Evolutionary conservation across 257 asterid genomes (phyloP).

Genomic region (Scutellaria baicalensis): DNA sequence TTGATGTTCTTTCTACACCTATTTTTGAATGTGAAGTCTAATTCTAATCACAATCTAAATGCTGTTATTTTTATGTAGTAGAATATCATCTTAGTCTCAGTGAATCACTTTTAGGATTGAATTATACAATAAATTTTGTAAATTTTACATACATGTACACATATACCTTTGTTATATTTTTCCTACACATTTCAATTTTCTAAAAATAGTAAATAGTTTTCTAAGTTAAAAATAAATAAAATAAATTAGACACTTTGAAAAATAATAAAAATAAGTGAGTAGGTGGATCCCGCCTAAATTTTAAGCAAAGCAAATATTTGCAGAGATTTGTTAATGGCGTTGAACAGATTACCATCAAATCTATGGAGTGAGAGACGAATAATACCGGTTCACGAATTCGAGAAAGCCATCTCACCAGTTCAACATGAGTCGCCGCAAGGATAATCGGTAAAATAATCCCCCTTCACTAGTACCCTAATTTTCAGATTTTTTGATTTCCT

Average conservation of each 20-base stretch:
- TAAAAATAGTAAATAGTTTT: too few relatives aligned
- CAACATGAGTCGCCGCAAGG: not conserved
- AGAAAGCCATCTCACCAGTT: not conserved
- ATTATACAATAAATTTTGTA: too few relatives aligned
- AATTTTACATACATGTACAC: too few relatives aligned
- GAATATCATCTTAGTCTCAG: too few relatives aligned
- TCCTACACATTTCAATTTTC: too few relatives aligned
- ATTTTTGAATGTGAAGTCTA: too few relatives aligned
- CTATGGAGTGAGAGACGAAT: not conserved
- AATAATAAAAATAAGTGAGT: not conserved
- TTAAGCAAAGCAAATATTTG: not conserved
- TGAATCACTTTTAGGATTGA: too few relatives aligned
- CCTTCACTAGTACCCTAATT: not conserved
- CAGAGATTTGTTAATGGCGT: constrained; percentile 22
- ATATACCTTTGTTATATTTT: too few relatives aligned
- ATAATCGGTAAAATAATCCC: constrained; percentile 12
- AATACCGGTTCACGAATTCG: not conserved
- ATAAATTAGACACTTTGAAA: not conserved
- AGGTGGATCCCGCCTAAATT: constrained; percentile 17
- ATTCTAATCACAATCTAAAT: too few relatives aligned
- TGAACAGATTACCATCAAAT: not conserved
- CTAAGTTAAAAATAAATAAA: not conserved
- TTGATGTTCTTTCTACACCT: too few relatives aligned
- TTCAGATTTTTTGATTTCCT: not conserved
- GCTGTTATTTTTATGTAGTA: too few relatives aligned